Evolutionary conservation across 257 asterid genomes (phyloP).

Genomic region (Cordia subcordata): DNA sequence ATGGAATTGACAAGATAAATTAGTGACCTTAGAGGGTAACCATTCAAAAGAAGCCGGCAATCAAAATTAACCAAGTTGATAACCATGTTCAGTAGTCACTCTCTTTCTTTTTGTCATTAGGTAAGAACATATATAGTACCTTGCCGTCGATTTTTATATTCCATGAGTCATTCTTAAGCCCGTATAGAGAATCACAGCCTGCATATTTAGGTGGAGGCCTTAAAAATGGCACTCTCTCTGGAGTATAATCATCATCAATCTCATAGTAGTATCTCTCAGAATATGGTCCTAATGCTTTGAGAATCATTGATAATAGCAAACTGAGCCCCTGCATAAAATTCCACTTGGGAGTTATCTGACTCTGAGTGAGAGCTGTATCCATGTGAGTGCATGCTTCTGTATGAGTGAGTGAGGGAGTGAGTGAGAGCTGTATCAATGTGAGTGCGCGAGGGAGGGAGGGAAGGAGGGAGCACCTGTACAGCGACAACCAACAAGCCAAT

Average conservation of each 20-base stretch:
- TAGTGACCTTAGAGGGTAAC: no score
- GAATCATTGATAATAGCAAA: conserved; percentile 68
- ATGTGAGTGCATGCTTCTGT: no score
- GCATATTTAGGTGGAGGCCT: conserved; percentile 62
- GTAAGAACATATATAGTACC: conserved; percentile 32
- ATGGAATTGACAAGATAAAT: no score
- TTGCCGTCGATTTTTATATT: conserved; percentile 60
- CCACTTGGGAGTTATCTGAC: no score
- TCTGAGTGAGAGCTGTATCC: no score
- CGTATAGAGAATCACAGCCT: conserved; percentile 53
- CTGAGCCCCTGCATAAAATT: conserved; percentile 56
- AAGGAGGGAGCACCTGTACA: conserved; percentile 57
- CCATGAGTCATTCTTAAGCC: conserved; percentile 59
- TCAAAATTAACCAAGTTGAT: no score
- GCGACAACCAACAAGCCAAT: conserved; percentile 65
- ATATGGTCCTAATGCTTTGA: conserved; percentile 86
- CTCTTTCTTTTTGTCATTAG: no score
- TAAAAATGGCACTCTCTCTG: conserved; percentile 82
- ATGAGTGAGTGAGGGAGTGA: neutral
- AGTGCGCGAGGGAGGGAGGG: conserved; percentile 6
- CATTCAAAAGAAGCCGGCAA: no score
- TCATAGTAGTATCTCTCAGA: conserved; percentile 62
- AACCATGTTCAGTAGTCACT: no score
- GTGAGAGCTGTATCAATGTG: neutral
- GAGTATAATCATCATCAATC: conserved; percentile 80